These are phyloP conservation scores for Ophiobolus disseminans DNA, from an alignment of 2,329 filamentous ascomycete species.

Conservation along the genomic window DNA sequence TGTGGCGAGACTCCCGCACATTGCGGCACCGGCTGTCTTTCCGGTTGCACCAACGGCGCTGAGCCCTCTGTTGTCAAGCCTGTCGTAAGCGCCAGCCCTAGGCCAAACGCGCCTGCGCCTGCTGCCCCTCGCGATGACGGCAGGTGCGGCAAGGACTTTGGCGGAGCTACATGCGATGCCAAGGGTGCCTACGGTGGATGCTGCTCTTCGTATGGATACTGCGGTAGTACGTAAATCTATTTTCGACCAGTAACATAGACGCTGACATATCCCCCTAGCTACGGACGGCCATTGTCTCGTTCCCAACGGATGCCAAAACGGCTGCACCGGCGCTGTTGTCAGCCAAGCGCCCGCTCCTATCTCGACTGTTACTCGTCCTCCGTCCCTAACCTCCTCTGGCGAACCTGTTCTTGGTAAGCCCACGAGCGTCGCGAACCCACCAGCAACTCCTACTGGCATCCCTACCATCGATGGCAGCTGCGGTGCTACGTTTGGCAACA, in stretches of 20 bases:
- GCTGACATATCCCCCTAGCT: conserved; percentile 30
- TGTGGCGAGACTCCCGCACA: conserved; percentile 54
- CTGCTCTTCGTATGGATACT: conserved; percentile 46
- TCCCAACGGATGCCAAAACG: conserved; percentile 51
- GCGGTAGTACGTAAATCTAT: conserved; percentile 12
- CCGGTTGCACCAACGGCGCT: conserved; percentile 36
- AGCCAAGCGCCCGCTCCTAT: conserved; percentile 13
- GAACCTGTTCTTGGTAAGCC: conserved; percentile 49
- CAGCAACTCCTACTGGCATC: conserved; percentile 32
- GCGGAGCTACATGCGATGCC: conserved; percentile 49
- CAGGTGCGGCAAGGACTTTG: conserved; percentile 51
- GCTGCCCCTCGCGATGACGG: conserved; percentile 39
- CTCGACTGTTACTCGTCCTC: conserved; percentile 33
- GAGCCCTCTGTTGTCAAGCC: conserved; percentile 8
- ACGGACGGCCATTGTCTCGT: conserved; percentile 48
- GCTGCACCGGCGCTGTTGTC: conserved; percentile 38
- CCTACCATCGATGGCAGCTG: conserved; percentile 62
- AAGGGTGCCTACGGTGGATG: conserved; percentile 50
- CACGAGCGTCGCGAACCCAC: conserved; percentile 13
- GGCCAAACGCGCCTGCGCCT: conserved; percentile 2
- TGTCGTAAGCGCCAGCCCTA: conserved; percentile 6
- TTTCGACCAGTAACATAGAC: background rate
- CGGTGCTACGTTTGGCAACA: conserved; percentile 57
- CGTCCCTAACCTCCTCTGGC: conserved; percentile 42
- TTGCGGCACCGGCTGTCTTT: conserved; percentile 47